Percentiles rank a stretch among this genome's conserved stretches.
These are phyloP conservation scores for Silybum marianum DNA, from an alignment of 129 eudicot species.

Conservation along the genomic window DNA sequence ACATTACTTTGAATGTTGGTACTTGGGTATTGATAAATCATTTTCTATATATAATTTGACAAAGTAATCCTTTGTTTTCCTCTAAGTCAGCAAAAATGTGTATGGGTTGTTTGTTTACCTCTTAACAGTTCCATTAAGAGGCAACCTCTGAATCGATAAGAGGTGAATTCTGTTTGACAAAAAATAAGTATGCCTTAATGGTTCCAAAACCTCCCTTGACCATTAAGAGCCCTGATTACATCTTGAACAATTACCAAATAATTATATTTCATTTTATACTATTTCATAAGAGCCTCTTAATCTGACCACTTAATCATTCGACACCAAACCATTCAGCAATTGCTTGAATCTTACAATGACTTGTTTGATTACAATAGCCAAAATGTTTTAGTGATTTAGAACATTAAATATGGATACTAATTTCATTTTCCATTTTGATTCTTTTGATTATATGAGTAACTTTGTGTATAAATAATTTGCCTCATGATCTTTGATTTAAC, in stretches of 20 bases:
- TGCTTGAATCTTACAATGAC: background rate
- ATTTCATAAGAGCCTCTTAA: too few species aligned
- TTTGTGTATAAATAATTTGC: conserved; percentile 6
- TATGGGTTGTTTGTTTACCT: background rate
- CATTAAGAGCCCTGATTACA: too few species aligned
- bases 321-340: too few species aligned
- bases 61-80: background rate
- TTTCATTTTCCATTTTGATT: background rate
- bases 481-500: conserved; percentile 30
- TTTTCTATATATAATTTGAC: background rate
- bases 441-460: background rate
- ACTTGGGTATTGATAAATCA: background rate
- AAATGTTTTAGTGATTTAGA: background rate
- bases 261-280: too few species aligned
- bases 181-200: too few species aligned
- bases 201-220: too few species aligned
- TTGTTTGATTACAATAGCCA: conserved; percentile 1
- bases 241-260: too few species aligned
- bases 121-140: too few species aligned
- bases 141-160: too few species aligned
- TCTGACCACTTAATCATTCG: too few species aligned
- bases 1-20: background rate
- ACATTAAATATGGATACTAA: background rate
- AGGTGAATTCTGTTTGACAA: too few species aligned
- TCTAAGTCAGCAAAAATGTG: background rate